Evolutionary conservation across 306 rosid genomes (phyloP), one percentile per base, ranked within the genome.

Genomic region (Biancaea sappan): DNA sequence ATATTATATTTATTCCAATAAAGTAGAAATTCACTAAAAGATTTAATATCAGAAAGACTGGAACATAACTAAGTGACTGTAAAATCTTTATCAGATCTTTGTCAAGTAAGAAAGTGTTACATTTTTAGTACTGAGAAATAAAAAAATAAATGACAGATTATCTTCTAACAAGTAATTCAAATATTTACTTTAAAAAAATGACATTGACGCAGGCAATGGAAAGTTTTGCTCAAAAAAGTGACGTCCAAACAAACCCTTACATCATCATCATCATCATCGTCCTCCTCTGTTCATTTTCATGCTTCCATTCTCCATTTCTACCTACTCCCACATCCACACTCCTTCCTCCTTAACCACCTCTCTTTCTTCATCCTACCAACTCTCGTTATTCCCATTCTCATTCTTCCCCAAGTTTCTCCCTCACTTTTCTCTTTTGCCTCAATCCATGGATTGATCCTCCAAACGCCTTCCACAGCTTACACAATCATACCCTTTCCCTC

Each of bases 311-410:
- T 52, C 60, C 66, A 77, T 58, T 44, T 82, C 52, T 81, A 88
- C 96, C 88, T 83, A 81, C 93, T 74, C 22, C 79, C 80, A 43
- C 22, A 31, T 19, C 53, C 72, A 22, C 1, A n/a, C n/a, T n/a
- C n/a, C n/a, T n/a, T n/a, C n/a, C 16, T 81, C 12, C 78, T 50
- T 38, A 34, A 81, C 78, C 72, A 66, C 51, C 50, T 69, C 75
- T 73, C 63, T 62, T 50, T 71, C 54, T 65, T 44, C 75, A 26
- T 67, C 14, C 65, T 72, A 77, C 65, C 79, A 65, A n/a, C n/a
- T 75, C 8, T 31, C 71, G 6, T 2, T 8, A 35, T 1, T 1
- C 40, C 8, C 5, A 5, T 26, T 38, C 66, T 50, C 58, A 71
- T 67, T 79, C 51, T 52, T 22, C 63, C 63, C 74, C 74, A 85